Evolutionary conservation across 257 asterid genomes (phyloP).

Genomic region (Solanum medicagineum): DNA sequence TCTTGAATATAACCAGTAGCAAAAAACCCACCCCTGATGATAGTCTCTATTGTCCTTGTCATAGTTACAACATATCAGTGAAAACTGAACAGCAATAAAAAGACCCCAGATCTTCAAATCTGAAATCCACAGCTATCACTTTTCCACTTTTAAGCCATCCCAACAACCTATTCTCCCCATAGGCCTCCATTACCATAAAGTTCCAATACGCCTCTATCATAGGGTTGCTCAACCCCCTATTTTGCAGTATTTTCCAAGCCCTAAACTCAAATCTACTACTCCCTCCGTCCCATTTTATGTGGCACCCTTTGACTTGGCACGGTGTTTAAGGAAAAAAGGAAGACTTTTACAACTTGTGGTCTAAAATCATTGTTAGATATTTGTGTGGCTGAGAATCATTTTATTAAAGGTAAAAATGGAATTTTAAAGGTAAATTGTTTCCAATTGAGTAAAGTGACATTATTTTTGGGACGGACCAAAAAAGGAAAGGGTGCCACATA

Average conservation of each 20-base stretch:
- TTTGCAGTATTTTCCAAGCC: background rate
- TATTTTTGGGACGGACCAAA: too few relatives aligned
- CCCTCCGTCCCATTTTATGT: too few relatives aligned
- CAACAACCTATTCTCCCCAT: background rate
- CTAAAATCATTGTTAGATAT: too few relatives aligned
- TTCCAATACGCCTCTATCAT: background rate
- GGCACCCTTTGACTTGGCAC: too few relatives aligned
- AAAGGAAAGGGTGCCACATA: too few relatives aligned
- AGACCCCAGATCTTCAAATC: background rate
- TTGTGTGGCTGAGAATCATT: too few relatives aligned
- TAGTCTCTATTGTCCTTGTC: background rate
- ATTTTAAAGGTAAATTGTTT: too few relatives aligned
- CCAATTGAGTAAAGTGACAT: too few relatives aligned
- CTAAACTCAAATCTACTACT: background rate
- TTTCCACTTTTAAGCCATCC: background rate
- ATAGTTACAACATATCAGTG: background rate
- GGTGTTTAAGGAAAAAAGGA: too few relatives aligned
- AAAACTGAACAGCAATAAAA: background rate
- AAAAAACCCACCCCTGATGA: background rate
- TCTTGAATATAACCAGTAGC: background rate
- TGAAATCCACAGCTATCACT: background rate
- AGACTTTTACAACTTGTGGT: too few relatives aligned
- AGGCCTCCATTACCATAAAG: background rate
- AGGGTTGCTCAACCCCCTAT: background rate
- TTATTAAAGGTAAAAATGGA: too few relatives aligned